These are phyloP conservation scores for Podospora pseudoanserina DNA, from an alignment of 495 filamentous ascomycete genomes.

Conservation along the genomic window DNA sequence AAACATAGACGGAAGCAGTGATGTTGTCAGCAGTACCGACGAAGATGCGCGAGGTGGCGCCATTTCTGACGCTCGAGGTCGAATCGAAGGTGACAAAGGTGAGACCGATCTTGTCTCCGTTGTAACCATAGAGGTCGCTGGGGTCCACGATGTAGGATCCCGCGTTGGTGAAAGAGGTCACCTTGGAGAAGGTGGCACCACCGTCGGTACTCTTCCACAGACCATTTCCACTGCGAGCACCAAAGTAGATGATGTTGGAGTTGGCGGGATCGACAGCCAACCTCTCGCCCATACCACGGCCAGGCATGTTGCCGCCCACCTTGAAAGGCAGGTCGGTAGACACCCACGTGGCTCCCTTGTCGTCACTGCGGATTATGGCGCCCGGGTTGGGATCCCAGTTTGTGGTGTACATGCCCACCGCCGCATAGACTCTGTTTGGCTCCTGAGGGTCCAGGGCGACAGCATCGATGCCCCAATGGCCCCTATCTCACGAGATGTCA, in stretches of 20 bases:
- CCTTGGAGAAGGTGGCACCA: constrained; percentile 55
- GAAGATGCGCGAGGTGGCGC: constrained; percentile 56
- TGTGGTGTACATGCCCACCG: constrained; percentile 58
- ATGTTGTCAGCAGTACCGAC: constrained; percentile 54
- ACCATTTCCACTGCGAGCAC: constrained; percentile 58
- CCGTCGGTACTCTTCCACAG: constrained; percentile 59
- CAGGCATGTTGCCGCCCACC: constrained; percentile 62
- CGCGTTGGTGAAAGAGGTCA: constrained; percentile 52
- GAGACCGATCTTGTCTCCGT: constrained; percentile 50
- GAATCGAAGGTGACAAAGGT: constrained; percentile 55
- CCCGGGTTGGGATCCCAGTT: constrained; percentile 56
- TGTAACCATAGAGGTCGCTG: constrained; percentile 42
- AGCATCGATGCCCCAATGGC: constrained; percentile 56
- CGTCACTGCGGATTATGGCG: constrained; percentile 47
- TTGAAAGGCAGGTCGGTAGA: constrained; percentile 52
- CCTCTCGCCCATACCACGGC: constrained; percentile 61
- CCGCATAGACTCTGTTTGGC: constrained; percentile 52
- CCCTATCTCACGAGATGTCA: constrained; percentile 29
- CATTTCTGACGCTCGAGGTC: constrained; percentile 42
- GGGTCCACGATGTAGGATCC: constrained; percentile 49
- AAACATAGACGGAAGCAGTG: constrained; percentile 51
- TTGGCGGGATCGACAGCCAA: constrained; percentile 58
- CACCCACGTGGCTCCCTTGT: constrained; percentile 51
- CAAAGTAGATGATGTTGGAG: constrained; percentile 54
- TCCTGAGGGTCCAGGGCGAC: constrained; percentile 56